Evolutionary conservation across 2,329 filamentous ascomycete genomes (phyloP).

Genomic region (Paecilomyces sp.): DNA sequence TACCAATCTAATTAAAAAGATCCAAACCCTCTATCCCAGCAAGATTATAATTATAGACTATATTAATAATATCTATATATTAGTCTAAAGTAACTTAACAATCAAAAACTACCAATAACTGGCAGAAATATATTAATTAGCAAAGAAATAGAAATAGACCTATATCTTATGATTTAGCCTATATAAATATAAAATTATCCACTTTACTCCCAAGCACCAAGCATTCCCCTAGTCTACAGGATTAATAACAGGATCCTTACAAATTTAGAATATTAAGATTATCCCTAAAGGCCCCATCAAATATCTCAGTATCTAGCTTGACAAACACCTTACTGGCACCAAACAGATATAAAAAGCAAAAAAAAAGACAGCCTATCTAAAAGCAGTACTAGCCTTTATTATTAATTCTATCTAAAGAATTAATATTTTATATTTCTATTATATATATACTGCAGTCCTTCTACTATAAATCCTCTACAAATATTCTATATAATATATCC

Average conservation of each 20-base stretch:
- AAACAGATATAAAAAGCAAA: background rate
- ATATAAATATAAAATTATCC: constrained; percentile 5
- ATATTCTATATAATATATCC: constrained; percentile 18
- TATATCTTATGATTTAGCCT: constrained; percentile 4
- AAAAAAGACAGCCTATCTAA: background rate
- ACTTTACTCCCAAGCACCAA: constrained; percentile 4
- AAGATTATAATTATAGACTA: constrained; percentile 4
- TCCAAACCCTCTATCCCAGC: background rate
- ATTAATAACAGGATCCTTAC: background rate
- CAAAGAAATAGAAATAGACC: constrained; percentile 11
- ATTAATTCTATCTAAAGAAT: rapidly evolving
- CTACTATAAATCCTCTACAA: constrained; percentile 19
- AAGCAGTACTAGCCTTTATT: no score
- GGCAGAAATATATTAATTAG: constrained; percentile 12
- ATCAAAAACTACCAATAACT: constrained; percentile 11
- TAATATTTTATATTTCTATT: no score
- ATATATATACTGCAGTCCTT: constrained; percentile 9
- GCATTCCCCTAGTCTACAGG: background rate
- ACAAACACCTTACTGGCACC: background rate
- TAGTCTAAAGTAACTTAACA: constrained; percentile 9
- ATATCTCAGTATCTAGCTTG: background rate
- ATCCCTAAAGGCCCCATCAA: background rate
- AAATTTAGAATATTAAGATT: background rate
- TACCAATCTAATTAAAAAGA: constrained; percentile 12
- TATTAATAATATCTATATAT: constrained; percentile 5